phyloP scores from a whole-genome alignment of 345 rosid species.

The Salix arbutifolia region DNA sequence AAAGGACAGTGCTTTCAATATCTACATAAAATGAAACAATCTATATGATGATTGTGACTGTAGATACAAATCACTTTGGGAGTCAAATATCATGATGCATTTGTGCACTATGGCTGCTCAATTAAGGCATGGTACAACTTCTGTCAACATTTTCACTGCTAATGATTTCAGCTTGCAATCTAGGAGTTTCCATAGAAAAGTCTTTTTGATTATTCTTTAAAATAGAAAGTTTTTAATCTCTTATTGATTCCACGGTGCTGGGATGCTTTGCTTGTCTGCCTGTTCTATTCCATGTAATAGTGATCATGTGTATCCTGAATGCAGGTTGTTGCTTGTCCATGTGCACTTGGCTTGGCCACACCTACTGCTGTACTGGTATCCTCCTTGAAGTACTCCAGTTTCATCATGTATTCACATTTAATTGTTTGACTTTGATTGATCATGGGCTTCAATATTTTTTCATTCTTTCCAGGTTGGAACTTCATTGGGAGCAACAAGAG shows the following conservation, averaged over 20 bases:
- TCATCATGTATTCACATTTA: slow-evolving; percentile 15
- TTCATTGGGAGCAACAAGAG: slow-evolving; percentile 89
- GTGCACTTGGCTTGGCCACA: slow-evolving; percentile 98
- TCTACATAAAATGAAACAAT: not conserved
- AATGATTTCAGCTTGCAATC: not conserved
- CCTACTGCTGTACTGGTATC: slow-evolving; percentile 96
- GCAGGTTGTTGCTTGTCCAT: slow-evolving; percentile 98
- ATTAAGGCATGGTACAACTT: not conserved
- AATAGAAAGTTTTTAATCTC: not conserved
- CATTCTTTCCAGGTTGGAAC: slow-evolving; percentile 63
- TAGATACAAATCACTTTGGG: not conserved
- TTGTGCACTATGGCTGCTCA: not conserved
- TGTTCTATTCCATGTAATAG: not conserved
- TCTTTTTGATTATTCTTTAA: not conserved
- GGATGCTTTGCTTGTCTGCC: not conserved
- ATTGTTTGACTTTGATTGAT: slow-evolving; percentile 7
- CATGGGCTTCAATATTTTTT: not conserved
- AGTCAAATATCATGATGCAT: not conserved
- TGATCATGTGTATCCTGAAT: slow-evolving; percentile 24
- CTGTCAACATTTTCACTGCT: not conserved
- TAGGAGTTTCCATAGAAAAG: not conserved
- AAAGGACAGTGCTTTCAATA: not conserved
- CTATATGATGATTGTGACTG: not conserved
- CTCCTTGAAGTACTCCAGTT: slow-evolving; percentile 12
- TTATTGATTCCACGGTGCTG: not conserved